These are phyloP conservation scores for Podaxis carcinomalis DNA, from an alignment of 768 basidiomycete species.

Conservation along the genomic window DNA sequence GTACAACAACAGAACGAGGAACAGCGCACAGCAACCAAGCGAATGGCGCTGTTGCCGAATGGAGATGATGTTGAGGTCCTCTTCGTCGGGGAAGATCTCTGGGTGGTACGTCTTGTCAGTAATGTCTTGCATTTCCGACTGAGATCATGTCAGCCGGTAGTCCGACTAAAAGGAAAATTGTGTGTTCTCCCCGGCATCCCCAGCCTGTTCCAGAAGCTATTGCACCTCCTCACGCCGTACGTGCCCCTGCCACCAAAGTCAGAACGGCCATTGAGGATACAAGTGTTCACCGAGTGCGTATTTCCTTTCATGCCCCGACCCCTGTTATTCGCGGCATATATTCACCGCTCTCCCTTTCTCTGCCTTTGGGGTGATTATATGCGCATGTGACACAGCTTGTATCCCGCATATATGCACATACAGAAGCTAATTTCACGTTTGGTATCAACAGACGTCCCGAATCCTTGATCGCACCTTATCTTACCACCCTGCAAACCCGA, in stretches of 20 bases:
- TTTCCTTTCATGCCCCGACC: background rate
- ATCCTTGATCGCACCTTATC: slow-evolving; percentile 78
- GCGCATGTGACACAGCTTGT: background rate
- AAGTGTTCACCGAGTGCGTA: slow-evolving; percentile 76
- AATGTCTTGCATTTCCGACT: background rate
- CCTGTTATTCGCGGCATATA: background rate
- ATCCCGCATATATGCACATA: background rate
- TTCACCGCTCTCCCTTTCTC: background rate
- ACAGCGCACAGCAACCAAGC: slow-evolving; percentile 68
- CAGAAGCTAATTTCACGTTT: background rate
- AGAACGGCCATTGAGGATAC: slow-evolving; percentile 72
- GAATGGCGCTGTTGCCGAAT: slow-evolving; percentile 88
- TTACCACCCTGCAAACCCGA: slow-evolving; percentile 72
- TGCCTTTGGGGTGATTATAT: background rate
- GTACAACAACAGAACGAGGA: slow-evolving; percentile 62
- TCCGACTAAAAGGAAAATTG: slow-evolving; percentile 79
- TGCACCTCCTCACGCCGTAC: slow-evolving; percentile 67
- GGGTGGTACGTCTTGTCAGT: slow-evolving; percentile 60
- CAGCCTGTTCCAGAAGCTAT: slow-evolving; percentile 74
- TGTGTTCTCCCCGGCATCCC: slow-evolving; percentile 94
- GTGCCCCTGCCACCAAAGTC: slow-evolving; percentile 74
- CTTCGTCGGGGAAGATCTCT: slow-evolving; percentile 75
- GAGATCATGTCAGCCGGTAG: slow-evolving; percentile 59
- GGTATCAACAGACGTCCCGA: slow-evolving; percentile 54
- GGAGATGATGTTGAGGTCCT: slow-evolving; percentile 64